These are phyloP conservation scores for Allium sativum DNA, from an alignment of 106 monocot genomes.

Conservation along the genomic window DNA sequence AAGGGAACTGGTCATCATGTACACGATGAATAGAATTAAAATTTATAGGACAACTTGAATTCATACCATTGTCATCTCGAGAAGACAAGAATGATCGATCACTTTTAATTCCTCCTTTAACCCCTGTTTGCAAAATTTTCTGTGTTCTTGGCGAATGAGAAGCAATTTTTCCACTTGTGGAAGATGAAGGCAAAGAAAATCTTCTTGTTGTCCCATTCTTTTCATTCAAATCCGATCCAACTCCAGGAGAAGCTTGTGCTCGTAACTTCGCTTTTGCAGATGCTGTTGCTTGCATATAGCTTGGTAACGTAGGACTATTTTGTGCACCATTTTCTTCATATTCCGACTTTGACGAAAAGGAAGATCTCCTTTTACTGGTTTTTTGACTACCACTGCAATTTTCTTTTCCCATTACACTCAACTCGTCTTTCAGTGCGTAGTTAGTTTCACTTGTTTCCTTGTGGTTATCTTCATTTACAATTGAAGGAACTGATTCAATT, in stretches of 20 bases:
- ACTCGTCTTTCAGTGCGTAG: conserved; percentile 19
- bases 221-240: conserved; percentile 53
- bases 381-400: conserved; percentile 28
- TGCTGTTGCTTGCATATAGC: conserved; percentile 77
- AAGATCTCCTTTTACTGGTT: conserved; percentile 56
- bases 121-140: conserved; percentile 28
- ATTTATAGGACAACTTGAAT: not conserved
- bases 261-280: conserved; percentile 81
- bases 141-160: conserved; percentile 49
- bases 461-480: not conserved
- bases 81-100: conserved; percentile 43
- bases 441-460: conserved; percentile 21
- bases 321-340: conserved; percentile 42
- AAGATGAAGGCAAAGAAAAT: conserved; percentile 62
- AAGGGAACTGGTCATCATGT: not conserved
- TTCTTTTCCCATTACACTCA: conserved; percentile 43
- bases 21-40: not conserved
- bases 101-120: conserved; percentile 27
- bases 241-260: conserved; percentile 46
- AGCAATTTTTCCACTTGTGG: conserved; percentile 44
- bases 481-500: conserved; percentile 16
- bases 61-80: conserved; percentile 44
- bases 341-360: conserved; percentile 56
- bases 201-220: conserved; percentile 51
- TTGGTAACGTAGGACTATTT: conserved; percentile 52